Conservation (phyloP, 768 basidiomycete species). For the Pisolithus albus region DNA sequence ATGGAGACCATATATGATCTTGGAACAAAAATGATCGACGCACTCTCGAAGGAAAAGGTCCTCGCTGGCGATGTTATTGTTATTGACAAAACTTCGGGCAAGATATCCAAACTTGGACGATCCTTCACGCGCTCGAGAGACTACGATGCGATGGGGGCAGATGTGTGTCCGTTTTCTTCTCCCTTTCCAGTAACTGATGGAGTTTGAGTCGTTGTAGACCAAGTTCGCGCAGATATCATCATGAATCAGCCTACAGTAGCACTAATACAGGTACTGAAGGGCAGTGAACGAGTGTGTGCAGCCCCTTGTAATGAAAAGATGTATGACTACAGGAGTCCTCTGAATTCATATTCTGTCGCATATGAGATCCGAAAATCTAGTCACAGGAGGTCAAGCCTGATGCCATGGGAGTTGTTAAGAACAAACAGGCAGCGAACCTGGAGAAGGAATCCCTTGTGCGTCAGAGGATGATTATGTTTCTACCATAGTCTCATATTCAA, state of each 20-base stretch:
- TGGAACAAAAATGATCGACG: constrained; percentile 98
- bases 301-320: no score
- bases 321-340: no score
- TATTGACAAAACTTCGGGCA: constrained; percentile 96
- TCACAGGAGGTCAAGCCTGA: constrained; percentile 67
- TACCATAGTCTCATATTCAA: no score
- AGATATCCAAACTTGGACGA: constrained; percentile 91
- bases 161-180: constrained; percentile 49
- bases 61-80: constrained; percentile 90
- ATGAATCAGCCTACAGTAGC: no score
- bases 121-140: constrained; percentile 96
- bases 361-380: no score
- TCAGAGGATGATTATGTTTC: no score
- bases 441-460: no score
- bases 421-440: constrained; percentile 33
- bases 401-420: constrained; percentile 72
- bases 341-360: no score
- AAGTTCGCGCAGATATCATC: no score
- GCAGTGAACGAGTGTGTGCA: no score
- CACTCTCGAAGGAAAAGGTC: constrained; percentile 94
- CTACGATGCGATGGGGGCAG: constrained; percentile 99
- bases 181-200: not conserved
- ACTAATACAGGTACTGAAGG: no score
- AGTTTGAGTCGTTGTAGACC: constrained; percentile 48
- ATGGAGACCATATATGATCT: constrained; percentile 99